Evolutionary conservation across 2,329 filamentous ascomycete species (phyloP), one percentile per base, ranked within the genome.

Genomic region (Alternaria sp.): DNA sequence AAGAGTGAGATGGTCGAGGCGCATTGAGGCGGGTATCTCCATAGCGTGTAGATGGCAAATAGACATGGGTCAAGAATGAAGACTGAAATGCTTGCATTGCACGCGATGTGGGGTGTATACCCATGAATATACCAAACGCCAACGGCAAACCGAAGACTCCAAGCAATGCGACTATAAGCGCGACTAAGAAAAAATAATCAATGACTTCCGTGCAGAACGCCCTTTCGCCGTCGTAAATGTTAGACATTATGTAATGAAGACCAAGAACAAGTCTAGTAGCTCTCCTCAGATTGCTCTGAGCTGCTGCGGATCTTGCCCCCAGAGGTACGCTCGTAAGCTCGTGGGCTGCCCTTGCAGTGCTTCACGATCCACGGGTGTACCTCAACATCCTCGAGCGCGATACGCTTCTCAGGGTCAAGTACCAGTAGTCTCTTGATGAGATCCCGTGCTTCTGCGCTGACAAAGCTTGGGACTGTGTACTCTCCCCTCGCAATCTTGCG

Each of bases 341-440:
- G 65, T 47, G 75, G 66, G 59, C 76, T 73, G 39, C 61, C 61
- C 43, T 90, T 85, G 78, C 94, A 98, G 79, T 98, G 92, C 84
- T 97, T 98, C 69, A 97, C 78, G 72, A 99, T 97, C 95, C 95
- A 99, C 18, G 95, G 94, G 78, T 98, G 95, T 53, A 86, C 85
- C 78, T 94, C 90, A 38, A 98, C 91, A 60, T 96, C 90, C 16
- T 97, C 93, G 11, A 99, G 87, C 4, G 93, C 87, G 70, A 99
- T 91, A 66, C 95, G 86, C 84, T 97, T 97, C 74, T 96, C 93
- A 0, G 95, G 95, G 75, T 98, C 93, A 57, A 98, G 86, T 20
- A 97, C 93, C 43, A 99, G 87, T 91, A 78, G 56, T 83, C 86
- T 91, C 81, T 96, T 96, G 69, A 99, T 98, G 65, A 99, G 82